Base-by-base conservation (phyloP, 441 rosid genomes). In the Adansonia grandidieri region DNA sequence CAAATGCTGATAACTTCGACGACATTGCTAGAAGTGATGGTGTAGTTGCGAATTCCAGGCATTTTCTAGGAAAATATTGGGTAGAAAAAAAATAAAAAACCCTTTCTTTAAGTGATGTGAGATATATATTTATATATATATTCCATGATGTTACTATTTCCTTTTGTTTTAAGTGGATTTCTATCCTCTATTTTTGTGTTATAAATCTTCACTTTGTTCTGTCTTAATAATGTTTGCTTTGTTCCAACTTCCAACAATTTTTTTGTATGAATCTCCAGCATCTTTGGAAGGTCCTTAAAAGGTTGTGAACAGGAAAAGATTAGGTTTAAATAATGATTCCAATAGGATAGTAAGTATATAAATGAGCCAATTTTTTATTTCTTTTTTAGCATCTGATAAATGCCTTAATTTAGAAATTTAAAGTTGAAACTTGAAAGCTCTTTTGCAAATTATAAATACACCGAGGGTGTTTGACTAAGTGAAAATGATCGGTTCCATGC, bases 181-280 rank as follows among this genome's bases (percentile, higher is more conserved):
- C 20, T 56, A 9, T 82, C 85, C 78, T 84, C 78, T 87, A 75
- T 72, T 85, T 87, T 86, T 89, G 90, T 82, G 81, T 75, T 45
- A 63, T 73, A 66, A 71, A 70, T 73, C 1, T 66, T 37, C 57
- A 6, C 61, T 71, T 5, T 58, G 0, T 72, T 61, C 65, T 9
- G 9, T 75, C 11, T 47, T 3, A 11, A 10, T 11, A 11, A 20
- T 56, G 22, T 61, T 17, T 19, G 48, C 68, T 17, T 72, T 63
- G 61, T 69, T 11, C 44, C 65, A 11, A 51, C 48, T 28, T 2
- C 15, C 6, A 28, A 28, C 32, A 28, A 11, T 40, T 28, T 54
- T 37, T 72, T 5, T 48, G 0, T 22, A 1, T 0, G 1, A 13
- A 2, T 69, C 19, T 14, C 68, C 19, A 0, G 9, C 4, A 63